Evolutionary conservation across 2,329 filamentous ascomycete species (phyloP).

Genomic region (Xylaria sp.): DNA sequence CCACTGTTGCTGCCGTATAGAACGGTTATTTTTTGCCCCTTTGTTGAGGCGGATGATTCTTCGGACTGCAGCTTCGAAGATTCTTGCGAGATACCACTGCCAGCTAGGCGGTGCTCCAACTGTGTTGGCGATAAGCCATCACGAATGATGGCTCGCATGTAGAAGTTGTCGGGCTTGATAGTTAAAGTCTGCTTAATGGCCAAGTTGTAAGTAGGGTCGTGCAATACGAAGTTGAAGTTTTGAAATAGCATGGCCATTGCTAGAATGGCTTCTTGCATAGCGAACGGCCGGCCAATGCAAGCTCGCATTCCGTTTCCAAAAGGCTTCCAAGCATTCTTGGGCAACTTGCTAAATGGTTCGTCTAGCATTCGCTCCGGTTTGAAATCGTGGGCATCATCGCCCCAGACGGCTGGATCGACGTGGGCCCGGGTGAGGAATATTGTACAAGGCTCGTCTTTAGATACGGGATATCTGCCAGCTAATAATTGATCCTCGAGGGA

Average conservation of each 20-base stretch:
- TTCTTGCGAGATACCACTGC: constrained; percentile 38
- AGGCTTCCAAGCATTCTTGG: constrained; percentile 74
- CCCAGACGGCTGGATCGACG: constrained; percentile 71
- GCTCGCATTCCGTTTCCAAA: constrained; percentile 78
- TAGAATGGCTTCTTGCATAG: constrained; percentile 77
- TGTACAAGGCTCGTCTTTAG: constrained; percentile 61
- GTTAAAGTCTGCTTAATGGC: constrained; percentile 60
- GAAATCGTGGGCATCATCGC: constrained; percentile 73
- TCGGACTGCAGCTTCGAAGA: constrained; percentile 29
- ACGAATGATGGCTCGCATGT: constrained; percentile 62
- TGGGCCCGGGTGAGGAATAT: constrained; percentile 66
- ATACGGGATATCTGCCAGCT: constrained; percentile 70
- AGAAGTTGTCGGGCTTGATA: constrained; percentile 64
- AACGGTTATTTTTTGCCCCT: constrained; percentile 66
- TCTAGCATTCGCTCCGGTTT: constrained; percentile 78
- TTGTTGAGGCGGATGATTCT: constrained; percentile 12
- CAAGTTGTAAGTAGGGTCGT: constrained; percentile 64
- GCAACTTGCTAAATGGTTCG: constrained; percentile 73
- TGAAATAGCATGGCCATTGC: constrained; percentile 68
- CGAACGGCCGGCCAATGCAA: constrained; percentile 79
- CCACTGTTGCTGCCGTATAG: constrained; percentile 80
- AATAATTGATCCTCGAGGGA: constrained; percentile 65
- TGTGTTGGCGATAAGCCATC: constrained; percentile 58
- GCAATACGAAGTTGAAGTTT: constrained; percentile 69
- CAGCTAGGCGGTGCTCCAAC: constrained; percentile 59